Conservation (phyloP, 2,329 filamentous ascomycete species). For the Microsporum canis region DNA sequence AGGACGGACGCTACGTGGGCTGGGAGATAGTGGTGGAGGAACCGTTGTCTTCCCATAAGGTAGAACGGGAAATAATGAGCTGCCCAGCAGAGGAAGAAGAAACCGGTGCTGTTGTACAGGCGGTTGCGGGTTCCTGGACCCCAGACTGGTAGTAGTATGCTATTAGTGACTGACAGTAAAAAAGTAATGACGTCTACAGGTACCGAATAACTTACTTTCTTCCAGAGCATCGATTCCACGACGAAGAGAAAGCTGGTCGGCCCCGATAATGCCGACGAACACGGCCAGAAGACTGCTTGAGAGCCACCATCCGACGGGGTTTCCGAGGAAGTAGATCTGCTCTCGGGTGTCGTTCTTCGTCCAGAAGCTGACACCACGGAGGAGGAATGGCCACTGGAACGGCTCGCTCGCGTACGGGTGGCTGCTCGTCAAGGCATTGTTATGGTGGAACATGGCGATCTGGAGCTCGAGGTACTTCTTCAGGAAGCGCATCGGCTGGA, state of each 20-base stretch:
- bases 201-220: slow-evolving; percentile 57
- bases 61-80: slow-evolving; percentile 97
- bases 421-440: slow-evolving; percentile 92
- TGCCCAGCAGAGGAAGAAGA: slow-evolving; percentile 97
- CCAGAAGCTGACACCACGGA: slow-evolving; percentile 98
- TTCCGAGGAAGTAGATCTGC: slow-evolving; percentile 98
- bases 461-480: slow-evolving; percentile 94
- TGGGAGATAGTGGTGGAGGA: slow-evolving; percentile 94
- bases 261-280: slow-evolving; percentile 79
- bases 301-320: slow-evolving; percentile 96
- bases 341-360: slow-evolving; percentile 88
- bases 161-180: not conserved
- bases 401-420: slow-evolving; percentile 93
- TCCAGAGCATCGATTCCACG: slow-evolving; percentile 90
- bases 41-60: slow-evolving; percentile 95
- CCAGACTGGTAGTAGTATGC: slow-evolving; percentile 27
- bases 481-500: slow-evolving; percentile 78
- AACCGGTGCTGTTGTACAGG: slow-evolving; percentile 95
- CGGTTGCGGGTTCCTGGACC: slow-evolving; percentile 70
- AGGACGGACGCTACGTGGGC: slow-evolving; percentile 84
- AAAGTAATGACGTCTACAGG: not conserved
- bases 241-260: slow-evolving; percentile 85
- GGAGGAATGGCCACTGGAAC: slow-evolving; percentile 94
- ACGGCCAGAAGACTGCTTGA: slow-evolving; percentile 85
- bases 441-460: slow-evolving; percentile 98